A percentile compares a stretch with the other conserved stretches of the same genome.
phyloP scores from a whole-genome alignment of 192 early-diverging fungal genomes.

The Coemansia umbellata region DNA sequence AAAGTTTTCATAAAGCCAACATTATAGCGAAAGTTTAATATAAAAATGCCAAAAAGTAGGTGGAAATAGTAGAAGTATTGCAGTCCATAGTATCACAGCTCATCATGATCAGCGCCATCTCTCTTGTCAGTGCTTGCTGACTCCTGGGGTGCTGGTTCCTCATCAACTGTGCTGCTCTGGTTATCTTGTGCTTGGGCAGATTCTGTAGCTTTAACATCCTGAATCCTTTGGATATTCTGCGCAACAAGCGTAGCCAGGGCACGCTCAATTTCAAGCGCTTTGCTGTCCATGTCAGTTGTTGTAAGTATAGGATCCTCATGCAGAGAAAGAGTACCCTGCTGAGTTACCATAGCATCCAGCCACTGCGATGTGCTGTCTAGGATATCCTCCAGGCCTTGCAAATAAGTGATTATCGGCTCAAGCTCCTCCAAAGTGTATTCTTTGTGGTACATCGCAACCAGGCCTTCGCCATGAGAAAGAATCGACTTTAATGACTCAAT shows the following conservation, averaged over 20 bases:
- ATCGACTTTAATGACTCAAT: constrained; percentile 44
- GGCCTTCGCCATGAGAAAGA: constrained; percentile 52
- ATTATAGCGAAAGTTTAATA: no score
- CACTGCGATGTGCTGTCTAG: constrained; percentile 53
- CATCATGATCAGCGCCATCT: no score
- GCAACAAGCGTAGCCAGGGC: constrained; percentile 54
- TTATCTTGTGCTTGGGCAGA: constrained; percentile 26
- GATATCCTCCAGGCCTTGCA: constrained; percentile 54
- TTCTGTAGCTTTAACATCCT: no score
- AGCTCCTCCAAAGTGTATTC: constrained; percentile 58
- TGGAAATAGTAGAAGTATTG: no score
- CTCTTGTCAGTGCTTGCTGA: no score
- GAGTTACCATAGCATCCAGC: constrained; percentile 57
- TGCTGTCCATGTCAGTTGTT: constrained; percentile 54
- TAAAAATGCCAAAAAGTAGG: no score
- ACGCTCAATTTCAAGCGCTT: constrained; percentile 49
- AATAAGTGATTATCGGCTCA: constrained; percentile 17
- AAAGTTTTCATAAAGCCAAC: no score
- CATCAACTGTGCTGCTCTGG: constrained; percentile 19
- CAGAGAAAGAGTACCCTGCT: constrained; percentile 57
- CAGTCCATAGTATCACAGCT: no score
- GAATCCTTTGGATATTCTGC: constrained; percentile 58
- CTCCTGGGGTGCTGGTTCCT: no score
- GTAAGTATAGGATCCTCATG: constrained; percentile 66
- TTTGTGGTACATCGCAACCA: constrained; percentile 12